Percentiles rank a stretch among this genome's conserved stretches.
Conservation (phyloP, 345 rosid genomes). For the Eucalyptus cloeziana region DNA sequence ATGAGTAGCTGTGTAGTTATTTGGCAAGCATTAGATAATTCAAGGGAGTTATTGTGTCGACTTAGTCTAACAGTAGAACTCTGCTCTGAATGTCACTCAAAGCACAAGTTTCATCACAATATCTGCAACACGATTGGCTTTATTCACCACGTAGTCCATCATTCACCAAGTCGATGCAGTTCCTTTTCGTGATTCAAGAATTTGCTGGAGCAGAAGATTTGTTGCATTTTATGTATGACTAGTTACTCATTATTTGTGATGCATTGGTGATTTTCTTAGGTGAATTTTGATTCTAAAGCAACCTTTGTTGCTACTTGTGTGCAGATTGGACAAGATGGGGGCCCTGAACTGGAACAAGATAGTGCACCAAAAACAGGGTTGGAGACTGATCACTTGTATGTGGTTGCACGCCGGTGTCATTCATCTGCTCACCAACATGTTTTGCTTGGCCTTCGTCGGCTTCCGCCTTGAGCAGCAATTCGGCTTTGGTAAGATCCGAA, state of each 20-base stretch:
- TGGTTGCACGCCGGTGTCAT: constrained; percentile 95
- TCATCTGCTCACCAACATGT: constrained; percentile 77
- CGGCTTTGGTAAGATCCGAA: constrained; percentile 52
- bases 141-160: not conserved
- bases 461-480: constrained; percentile 92
- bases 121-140: not conserved
- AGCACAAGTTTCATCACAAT: not conserved
- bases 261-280: not conserved
- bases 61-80: not conserved
- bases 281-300: not conserved
- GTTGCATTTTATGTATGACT: not conserved
- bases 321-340: constrained; percentile 80
- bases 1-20: not conserved
- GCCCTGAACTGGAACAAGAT: constrained; percentile 64
- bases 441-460: constrained; percentile 78
- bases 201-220: not conserved
- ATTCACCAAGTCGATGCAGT: not conserved
- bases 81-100: not conserved
- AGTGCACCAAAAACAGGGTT: constrained; percentile 58
- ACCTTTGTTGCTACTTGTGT: not conserved
- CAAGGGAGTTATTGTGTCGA: not conserved
- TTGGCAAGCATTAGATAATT: not conserved
- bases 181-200: not conserved
- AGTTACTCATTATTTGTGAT: not conserved
- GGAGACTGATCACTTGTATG: constrained; percentile 72